Evolutionary conservation across 208 protist genomes (phyloP).

Genomic region (Trypanosoma boissoni): DNA sequence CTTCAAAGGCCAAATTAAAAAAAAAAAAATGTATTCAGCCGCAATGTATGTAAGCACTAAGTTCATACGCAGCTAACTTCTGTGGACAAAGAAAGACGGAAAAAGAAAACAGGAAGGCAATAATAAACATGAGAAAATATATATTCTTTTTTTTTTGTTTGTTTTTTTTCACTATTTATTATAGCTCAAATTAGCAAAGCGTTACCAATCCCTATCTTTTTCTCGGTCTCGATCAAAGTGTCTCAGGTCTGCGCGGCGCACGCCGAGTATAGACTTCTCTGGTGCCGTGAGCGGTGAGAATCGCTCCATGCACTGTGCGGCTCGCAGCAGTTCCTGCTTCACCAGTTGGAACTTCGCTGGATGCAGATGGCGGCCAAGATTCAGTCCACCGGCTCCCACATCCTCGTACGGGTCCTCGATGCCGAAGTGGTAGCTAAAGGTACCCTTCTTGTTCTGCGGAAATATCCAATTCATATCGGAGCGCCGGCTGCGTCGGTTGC

Average conservation of each 20-base stretch:
- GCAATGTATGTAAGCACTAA: too few species aligned
- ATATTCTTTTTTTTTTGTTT: background rate
- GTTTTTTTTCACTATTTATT: background rate
- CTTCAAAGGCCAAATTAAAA: too few species aligned
- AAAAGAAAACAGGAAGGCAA: slow-evolving; percentile 5
- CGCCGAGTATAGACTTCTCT: slow-evolving; percentile 81
- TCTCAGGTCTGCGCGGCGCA: slow-evolving; percentile 57
- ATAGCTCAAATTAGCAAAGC: background rate
- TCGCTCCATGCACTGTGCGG: slow-evolving; percentile 81
- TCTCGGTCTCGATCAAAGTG: slow-evolving; percentile 27
- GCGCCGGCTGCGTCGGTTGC: slow-evolving; percentile 50
- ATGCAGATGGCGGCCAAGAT: slow-evolving; percentile 85
- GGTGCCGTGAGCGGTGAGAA: slow-evolving; percentile 63
- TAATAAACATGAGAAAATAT: background rate
- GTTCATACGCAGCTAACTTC: too few species aligned
- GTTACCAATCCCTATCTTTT: slow-evolving; percentile 13
- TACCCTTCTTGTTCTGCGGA: slow-evolving; percentile 72
- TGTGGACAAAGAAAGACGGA: slow-evolving; percentile 1
- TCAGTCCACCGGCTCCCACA: slow-evolving; percentile 76
- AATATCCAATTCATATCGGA: slow-evolving; percentile 79
- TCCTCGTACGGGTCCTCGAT: slow-evolving; percentile 91
- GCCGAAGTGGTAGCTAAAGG: slow-evolving; percentile 76
- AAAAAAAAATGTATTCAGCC: too few species aligned
- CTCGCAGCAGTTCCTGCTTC: slow-evolving; percentile 83
- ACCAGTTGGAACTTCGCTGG: slow-evolving; percentile 86